Evolutionary conservation across 306 rosid genomes (phyloP).

Genomic region (Astragalus membranaceus): DNA sequence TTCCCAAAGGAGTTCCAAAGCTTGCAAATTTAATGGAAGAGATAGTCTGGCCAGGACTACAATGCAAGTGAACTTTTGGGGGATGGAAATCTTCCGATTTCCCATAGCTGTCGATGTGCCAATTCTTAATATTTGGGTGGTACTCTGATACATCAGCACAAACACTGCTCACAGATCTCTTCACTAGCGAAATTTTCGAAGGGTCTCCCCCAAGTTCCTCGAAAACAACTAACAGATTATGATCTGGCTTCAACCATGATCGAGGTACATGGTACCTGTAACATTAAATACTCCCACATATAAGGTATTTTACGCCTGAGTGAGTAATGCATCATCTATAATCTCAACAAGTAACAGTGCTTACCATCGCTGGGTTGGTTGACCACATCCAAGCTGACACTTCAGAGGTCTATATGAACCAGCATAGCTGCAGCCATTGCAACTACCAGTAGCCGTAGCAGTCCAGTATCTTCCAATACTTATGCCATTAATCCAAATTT

Average conservation of each 20-base stretch:
- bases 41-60: conserved; percentile 69
- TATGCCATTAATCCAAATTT: conserved; percentile 92
- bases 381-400: conserved; percentile 89
- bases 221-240: conserved; percentile 73
- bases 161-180: conserved; percentile 74
- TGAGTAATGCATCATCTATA: conserved; percentile 1
- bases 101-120: conserved; percentile 90
- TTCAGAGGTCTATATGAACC: conserved; percentile 76
- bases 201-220: conserved; percentile 99
- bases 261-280: conserved; percentile 97
- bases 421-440: conserved; percentile 65
- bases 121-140: conserved; percentile 85
- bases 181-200: conserved; percentile 66
- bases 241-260: conserved; percentile 83
- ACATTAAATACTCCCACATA: not conserved
- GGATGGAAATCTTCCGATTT: conserved; percentile 65
- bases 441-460: conserved; percentile 64
- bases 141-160: conserved; percentile 88
- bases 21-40: conserved; percentile 93
- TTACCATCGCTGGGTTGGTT: conserved; percentile 91
- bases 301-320: conserved; percentile 4
- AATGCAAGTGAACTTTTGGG: conserved; percentile 87
- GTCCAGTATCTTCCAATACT: conserved; percentile 99
- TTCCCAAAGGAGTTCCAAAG: conserved; percentile 92
- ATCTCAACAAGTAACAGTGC: conserved; percentile 27